These are phyloP conservation scores for Cladophialophora carrionii DNA, from an alignment of 2,329 filamentous ascomycete genomes.

Conservation along the genomic window DNA sequence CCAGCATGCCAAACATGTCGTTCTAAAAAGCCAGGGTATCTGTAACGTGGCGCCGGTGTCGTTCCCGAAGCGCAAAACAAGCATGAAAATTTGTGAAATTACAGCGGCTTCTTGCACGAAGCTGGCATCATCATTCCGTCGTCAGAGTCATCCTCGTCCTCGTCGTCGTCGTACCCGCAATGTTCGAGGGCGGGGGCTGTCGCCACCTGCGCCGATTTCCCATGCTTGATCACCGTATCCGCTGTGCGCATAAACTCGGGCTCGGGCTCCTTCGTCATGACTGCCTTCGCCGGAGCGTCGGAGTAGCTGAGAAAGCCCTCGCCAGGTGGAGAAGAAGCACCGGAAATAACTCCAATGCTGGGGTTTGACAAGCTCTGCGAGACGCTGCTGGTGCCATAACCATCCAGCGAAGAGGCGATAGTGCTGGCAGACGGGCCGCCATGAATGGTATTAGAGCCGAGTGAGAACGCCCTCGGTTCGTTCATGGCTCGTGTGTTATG, in stretches of 20 bases:
- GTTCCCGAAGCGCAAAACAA: constrained; percentile 8
- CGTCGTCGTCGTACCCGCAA: constrained; percentile 26
- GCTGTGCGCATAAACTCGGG: constrained; percentile 38
- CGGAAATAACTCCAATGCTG: constrained; percentile 53
- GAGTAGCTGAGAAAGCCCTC: constrained; percentile 47
- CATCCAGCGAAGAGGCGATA: constrained; percentile 52
- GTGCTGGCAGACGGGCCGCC: constrained; percentile 48
- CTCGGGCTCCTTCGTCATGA: constrained; percentile 25
- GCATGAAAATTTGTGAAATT: constrained; percentile 17
- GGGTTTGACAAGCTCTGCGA: constrained; percentile 54
- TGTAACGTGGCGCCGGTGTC: constrained; percentile 20
- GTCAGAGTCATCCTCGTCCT: constrained; percentile 34
- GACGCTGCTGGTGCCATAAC: constrained; percentile 52
- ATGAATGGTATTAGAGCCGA: constrained; percentile 23
- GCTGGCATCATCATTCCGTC: constrained; percentile 38
- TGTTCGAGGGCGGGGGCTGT: constrained; percentile 30
- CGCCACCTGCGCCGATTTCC: constrained; percentile 22
- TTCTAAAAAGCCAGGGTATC: constrained; percentile 36
- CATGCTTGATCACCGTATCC: constrained; percentile 37
- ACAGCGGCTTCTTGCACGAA: constrained; percentile 27
- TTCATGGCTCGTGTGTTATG: constrained; percentile 18
- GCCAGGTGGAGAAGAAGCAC: constrained; percentile 51
- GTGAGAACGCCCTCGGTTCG: constrained; percentile 21
- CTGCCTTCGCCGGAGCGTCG: constrained; percentile 18
- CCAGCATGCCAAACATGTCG: constrained; percentile 19